phyloP scores from a whole-genome alignment of 2,329 filamentous ascomycete genomes.

The Trichoderma koningii region DNA sequence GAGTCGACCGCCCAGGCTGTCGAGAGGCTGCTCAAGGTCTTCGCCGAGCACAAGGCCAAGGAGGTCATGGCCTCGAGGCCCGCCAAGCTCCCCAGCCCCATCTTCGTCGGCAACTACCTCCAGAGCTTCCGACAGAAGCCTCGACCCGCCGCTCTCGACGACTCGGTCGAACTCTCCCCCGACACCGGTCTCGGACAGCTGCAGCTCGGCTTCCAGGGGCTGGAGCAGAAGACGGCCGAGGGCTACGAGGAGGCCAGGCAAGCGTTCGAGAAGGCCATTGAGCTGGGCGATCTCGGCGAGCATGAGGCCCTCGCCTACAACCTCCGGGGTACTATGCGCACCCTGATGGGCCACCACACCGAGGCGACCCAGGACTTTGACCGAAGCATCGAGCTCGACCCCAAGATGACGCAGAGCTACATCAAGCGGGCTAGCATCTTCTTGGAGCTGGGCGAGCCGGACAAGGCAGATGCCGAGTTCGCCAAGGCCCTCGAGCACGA shows the following conservation, averaged over 20 bases:
- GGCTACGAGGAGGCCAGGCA: conserved; percentile 86
- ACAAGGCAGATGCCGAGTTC: conserved; percentile 87
- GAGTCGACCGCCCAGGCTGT: conserved; percentile 85
- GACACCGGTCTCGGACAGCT: conserved; percentile 82
- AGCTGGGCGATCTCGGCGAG: conserved; percentile 76
- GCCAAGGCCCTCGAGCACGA: conserved; percentile 82
- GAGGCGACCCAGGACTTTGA: conserved; percentile 82
- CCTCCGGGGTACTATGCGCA: conserved; percentile 94
- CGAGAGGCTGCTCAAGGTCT: conserved; percentile 92
- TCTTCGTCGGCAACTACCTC: conserved; percentile 97
- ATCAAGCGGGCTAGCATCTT: conserved; percentile 99
- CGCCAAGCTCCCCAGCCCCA: conserved; percentile 89
- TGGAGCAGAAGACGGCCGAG: conserved; percentile 84
- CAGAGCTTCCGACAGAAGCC: conserved; percentile 92
- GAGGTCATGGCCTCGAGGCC: conserved; percentile 82
- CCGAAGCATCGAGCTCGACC: conserved; percentile 89
- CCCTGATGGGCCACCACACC: conserved; percentile 84
- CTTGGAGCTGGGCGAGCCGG: conserved; percentile 84
- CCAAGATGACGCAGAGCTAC: conserved; percentile 88
- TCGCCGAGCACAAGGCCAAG: conserved; percentile 91
- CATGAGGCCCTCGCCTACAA: conserved; percentile 93
- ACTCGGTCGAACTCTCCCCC: conserved; percentile 73
- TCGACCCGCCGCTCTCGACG: conserved; percentile 79
- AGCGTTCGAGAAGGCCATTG: conserved; percentile 85
- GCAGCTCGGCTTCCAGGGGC: conserved; percentile 76